Percentiles rank a stretch among this genome's conserved stretches.
Conservation (phyloP, 164 flowering plant genomes). For the Brasenia schreberi region DNA sequence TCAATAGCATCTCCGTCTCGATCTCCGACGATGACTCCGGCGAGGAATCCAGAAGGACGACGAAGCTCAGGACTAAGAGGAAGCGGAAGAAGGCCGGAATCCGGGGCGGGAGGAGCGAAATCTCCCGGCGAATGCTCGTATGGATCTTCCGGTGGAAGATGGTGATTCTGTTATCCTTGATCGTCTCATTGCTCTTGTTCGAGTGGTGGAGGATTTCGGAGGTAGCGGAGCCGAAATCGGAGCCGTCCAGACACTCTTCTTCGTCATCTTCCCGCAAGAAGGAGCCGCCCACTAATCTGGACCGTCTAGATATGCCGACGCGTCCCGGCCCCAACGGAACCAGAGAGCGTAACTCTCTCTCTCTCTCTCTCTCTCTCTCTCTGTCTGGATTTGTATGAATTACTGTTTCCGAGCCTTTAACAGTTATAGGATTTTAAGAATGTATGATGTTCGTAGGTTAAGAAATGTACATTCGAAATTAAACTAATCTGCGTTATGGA, state of each 20-base stretch:
- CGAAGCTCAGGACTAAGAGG: slow-evolving; percentile 33
- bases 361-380: neutral
- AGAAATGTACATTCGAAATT: neutral
- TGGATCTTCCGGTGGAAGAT: slow-evolving; percentile 30
- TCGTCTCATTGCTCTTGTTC: slow-evolving; percentile 34
- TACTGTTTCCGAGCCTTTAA: neutral
- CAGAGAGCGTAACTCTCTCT: slow-evolving; percentile 42
- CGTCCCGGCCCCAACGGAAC: slow-evolving; percentile 29
- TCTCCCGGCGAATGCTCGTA: slow-evolving; percentile 23
- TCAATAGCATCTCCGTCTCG: slow-evolving; percentile 31
- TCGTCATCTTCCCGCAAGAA: slow-evolving; percentile 2
- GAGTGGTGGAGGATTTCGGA: slow-evolving; percentile 16
- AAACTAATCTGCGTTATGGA: neutral
- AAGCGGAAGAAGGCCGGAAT: slow-evolving; percentile 42
- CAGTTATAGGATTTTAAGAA: neutral
- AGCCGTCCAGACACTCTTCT: neutral
- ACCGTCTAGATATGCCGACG: slow-evolving; percentile 41
- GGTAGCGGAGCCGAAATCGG: slow-evolving; percentile 4
- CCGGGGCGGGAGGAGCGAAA: slow-evolving; percentile 16
- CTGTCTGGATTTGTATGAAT: neutral
- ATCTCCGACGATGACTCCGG: slow-evolving; percentile 58
- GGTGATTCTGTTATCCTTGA: slow-evolving; percentile 29
- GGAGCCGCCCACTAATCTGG: slow-evolving; percentile 30
- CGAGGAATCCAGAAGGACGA: slow-evolving; percentile 23
- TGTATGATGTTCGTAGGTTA: neutral